phyloP scores from a whole-genome alignment of 371 early-diverging fungal genomes.

The Entomophthora muscae region DNA sequence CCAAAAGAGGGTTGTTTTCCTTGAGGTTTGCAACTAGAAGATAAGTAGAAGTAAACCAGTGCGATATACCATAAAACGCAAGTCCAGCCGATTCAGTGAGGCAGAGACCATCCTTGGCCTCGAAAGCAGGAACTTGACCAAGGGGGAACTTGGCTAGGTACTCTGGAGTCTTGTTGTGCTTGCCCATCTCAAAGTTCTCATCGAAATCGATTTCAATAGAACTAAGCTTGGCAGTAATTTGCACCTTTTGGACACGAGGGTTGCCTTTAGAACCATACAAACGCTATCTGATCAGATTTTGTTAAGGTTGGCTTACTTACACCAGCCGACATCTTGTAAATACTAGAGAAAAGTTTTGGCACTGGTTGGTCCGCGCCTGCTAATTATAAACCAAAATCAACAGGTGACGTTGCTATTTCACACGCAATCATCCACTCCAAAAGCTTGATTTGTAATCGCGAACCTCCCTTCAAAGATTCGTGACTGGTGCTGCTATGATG shows the following conservation, averaged over 20 bases:
- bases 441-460: no score
- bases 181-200: conserved; percentile 41
- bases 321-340: neutral
- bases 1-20: no score
- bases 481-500: no score
- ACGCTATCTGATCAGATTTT: neutral
- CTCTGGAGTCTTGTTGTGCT: conserved; percentile 50
- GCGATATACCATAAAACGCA: conserved; percentile 61
- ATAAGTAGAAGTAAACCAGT: neutral
- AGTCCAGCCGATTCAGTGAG: conserved; percentile 61
- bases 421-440: no score
- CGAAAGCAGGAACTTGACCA: no score
- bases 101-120: conserved; percentile 36
- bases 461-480: no score
- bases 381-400: no score
- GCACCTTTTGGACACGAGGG: conserved; percentile 37
- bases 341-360: no score
- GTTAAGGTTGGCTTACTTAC: neutral
- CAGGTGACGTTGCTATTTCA: no score
- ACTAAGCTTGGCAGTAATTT: conserved; percentile 58
- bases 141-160: no score
- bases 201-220: conserved; percentile 42
- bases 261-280: conserved; percentile 12
- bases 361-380: no score
- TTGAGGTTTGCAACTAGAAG: conserved; percentile 33